Conservation (phyloP, 805 yeast genomes). For the Danielia oregonensis region DNA sequence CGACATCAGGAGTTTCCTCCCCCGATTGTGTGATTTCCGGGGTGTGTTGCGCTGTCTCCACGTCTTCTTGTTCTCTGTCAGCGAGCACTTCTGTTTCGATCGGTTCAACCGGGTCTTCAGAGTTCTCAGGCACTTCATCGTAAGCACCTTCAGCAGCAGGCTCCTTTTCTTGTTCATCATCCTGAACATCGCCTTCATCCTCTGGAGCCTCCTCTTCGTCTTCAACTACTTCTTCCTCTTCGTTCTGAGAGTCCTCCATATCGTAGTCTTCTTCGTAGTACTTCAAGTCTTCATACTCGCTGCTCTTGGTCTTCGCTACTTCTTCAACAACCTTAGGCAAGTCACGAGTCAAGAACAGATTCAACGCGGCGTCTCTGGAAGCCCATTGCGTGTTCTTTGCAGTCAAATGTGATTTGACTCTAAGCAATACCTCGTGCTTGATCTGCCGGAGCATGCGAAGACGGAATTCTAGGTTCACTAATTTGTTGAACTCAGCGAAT, state of each 20-base stretch:
- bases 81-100: background rate
- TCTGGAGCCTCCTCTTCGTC: conserved; percentile 15
- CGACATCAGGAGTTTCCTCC: background rate
- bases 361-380: conserved; percentile 26
- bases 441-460: conserved; percentile 29
- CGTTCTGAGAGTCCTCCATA: conserved; percentile 16
- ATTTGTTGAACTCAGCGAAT: conserved; percentile 23
- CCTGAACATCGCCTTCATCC: conserved; percentile 6
- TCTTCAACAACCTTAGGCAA: conserved; percentile 24
- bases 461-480: conserved; percentile 32
- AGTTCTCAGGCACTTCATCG: background rate
- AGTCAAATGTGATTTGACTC: conserved; percentile 28
- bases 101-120: too few species aligned
- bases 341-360: conserved; percentile 25
- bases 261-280: conserved; percentile 19
- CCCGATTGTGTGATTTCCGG: too few species aligned
- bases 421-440: conserved; percentile 31
- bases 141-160: background rate
- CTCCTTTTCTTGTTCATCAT: conserved; percentile 1
- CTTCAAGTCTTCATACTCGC: conserved; percentile 26
- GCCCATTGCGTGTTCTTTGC: conserved; percentile 35
- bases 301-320: conserved; percentile 25
- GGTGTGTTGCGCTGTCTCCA: too few species aligned
- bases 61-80: too few species aligned
- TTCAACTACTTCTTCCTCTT: conserved; percentile 8